These are phyloP conservation scores for Fallopia convolvulus DNA, from an alignment of 148 eudicot genomes.

Conservation along the genomic window DNA sequence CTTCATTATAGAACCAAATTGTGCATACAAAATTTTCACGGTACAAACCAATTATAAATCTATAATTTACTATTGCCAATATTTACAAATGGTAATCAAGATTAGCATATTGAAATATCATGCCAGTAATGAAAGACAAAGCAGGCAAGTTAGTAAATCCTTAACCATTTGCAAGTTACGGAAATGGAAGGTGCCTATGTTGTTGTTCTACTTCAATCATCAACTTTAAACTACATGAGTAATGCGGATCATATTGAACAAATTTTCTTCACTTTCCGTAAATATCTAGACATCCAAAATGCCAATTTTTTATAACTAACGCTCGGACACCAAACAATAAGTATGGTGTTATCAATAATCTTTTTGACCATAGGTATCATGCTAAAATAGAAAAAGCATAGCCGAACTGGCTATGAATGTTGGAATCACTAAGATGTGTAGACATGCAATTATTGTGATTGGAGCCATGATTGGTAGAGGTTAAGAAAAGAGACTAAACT, in stretches of 20 bases:
- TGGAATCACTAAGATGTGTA: neutral
- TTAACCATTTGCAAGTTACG: no score
- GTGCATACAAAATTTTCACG: neutral
- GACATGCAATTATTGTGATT: neutral
- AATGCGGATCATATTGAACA: neutral
- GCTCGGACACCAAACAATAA: neutral
- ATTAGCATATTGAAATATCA: no score
- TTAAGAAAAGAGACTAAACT: neutral
- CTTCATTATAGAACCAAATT: neutral
- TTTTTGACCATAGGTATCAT: neutral
- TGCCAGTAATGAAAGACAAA: no score
- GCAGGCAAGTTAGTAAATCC: no score
- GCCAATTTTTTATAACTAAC: neutral
- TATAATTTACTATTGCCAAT: neutral
- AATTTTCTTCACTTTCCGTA: neutral
- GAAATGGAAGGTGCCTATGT: no score
- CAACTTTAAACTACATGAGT: neutral
- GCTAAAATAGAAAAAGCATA: neutral
- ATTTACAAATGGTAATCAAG: neutral
- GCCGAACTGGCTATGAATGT: neutral
- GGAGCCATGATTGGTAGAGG: neutral
- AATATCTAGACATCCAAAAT: neutral
- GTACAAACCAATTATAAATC: neutral
- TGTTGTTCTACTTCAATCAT: no score
- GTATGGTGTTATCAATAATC: neutral